phyloP scores from a whole-genome alignment of 768 basidiomycete species.

The Boletus sensibilis region DNA sequence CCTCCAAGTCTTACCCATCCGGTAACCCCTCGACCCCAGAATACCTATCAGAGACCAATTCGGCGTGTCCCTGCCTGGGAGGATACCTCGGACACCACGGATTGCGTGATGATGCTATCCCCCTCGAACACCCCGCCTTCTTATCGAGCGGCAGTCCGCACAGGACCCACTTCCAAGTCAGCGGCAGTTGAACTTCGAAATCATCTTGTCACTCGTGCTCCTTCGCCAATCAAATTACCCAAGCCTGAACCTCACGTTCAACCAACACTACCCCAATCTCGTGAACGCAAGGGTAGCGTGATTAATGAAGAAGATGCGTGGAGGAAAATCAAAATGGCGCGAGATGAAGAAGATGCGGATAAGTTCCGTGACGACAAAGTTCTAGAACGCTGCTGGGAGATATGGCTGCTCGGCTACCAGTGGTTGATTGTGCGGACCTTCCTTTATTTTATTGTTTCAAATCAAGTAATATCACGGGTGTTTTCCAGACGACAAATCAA shows the following conservation, averaged over 20 bases:
- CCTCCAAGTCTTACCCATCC: constrained; percentile 29
- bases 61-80: constrained; percentile 33
- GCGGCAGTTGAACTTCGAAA: constrained; percentile 13
- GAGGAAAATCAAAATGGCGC: constrained; percentile 70
- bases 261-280: constrained; percentile 18
- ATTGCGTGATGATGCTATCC: constrained; percentile 28
- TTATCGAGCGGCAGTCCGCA: constrained; percentile 44
- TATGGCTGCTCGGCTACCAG: constrained; percentile 67
- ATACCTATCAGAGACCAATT: constrained; percentile 7
- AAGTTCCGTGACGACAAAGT: constrained; percentile 61
- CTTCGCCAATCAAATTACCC: constrained; percentile 34
- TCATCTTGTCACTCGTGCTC: constrained; percentile 14
- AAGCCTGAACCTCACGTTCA: constrained; percentile 22
- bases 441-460: constrained; percentile 13
- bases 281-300: constrained; percentile 48
- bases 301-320: constrained; percentile 74
- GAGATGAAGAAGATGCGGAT: constrained; percentile 71
- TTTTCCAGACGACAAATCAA: constrained; percentile 59
- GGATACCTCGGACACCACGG: constrained; percentile 38
- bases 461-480: constrained; percentile 9
- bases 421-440: constrained; percentile 68
- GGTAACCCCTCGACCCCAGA: constrained; percentile 30
- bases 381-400: constrained; percentile 68
- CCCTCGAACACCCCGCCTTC: constrained; percentile 49
- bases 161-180: constrained; percentile 19